Evolutionary conservation across 345 rosid genomes (phyloP), one percentile per base, ranked within the genome.

Genomic region (Eutrema yunnanense): DNA sequence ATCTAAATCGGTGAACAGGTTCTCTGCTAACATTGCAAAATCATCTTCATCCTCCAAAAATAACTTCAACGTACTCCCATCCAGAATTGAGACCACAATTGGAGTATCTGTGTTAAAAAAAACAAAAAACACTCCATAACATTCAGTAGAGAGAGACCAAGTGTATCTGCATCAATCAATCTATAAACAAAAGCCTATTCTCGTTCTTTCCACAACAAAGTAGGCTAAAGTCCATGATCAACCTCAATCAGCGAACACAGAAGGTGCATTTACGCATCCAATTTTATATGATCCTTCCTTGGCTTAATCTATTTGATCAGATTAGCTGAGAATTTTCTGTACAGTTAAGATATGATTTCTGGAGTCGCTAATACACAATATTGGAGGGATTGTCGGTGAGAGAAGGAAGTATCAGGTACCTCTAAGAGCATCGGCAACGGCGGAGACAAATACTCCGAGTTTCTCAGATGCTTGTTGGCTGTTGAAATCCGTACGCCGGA

Each of bases 1-100:
- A 73, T 93, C 98, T 80, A 93, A 81, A 72, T 88, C 93, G 29
- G 97, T 93, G 76, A 93, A 93, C 19, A 93, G 44, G 74, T 85
- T 86, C 87, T 93, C 98, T 1, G 97, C 97, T 61, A 93, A 67
- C 98, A 93, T 85, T 1, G 98, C 97, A 65, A 90, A 90, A 76
- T 93, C 98, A 78, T 93, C 98, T 69, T 93, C 98, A 52, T 93
- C 98, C 73, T 90, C 93, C 79, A 88, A 71, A 67, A 81, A 81
- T 44, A 83, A 13, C 72, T 78, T 78, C 82, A 88, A 64, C n/a
- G 81, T 78, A 37, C 71, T 86, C 82, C 97, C 98, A 78, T 92
- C 86, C 67, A 90, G 73, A 49, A 86, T 50, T 3, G 96, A 84
- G 1, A 86, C 81, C 72, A 81, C 83, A 59, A 92, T 40, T 13